Conservation (phyloP, 306 rosid genomes). For the Gleditsia sinensis region DNA sequence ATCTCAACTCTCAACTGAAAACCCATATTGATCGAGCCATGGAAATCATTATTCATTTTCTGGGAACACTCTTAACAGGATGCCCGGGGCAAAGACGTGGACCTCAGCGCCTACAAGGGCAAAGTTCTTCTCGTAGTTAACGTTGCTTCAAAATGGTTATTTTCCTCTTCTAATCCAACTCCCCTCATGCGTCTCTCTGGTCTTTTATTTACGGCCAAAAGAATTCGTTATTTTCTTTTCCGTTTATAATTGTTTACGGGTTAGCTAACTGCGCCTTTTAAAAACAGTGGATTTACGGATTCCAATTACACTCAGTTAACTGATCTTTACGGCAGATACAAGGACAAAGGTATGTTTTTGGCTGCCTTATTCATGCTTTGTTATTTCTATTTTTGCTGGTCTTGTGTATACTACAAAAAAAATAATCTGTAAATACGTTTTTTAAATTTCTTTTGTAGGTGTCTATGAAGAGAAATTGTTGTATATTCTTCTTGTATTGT, state of each 20-base stretch:
- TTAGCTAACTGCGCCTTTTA: constrained; percentile 11
- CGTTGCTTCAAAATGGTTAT: constrained; percentile 95
- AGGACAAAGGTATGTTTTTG: constrained; percentile 56
- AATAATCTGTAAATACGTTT: no score
- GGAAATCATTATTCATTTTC: not conserved
- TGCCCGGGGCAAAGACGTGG: constrained; percentile 67
- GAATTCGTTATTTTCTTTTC: not conserved
- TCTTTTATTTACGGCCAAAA: not conserved
- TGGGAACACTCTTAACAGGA: constrained; percentile 50
- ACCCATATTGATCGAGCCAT: not conserved
- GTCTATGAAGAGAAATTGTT: no score
- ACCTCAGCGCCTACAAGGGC: constrained; percentile 70
- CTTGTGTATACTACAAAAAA: no score
- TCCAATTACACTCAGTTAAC: constrained; percentile 82
- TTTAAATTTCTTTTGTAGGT: not conserved
- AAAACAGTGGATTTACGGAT: constrained; percentile 70
- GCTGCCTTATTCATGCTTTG: not conserved
- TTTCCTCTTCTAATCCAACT: constrained; percentile 1
- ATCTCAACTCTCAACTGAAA: not conserved
- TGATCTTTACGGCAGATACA: constrained; percentile 69
- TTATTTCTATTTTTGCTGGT: not conserved
- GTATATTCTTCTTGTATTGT: no score
- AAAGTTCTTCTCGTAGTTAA: constrained; percentile 84
- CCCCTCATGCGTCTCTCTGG: not conserved
- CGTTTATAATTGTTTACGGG: not conserved